phyloP scores from a whole-genome alignment of 768 basidiomycete genomes.

The Mycena indigotica region DNA sequence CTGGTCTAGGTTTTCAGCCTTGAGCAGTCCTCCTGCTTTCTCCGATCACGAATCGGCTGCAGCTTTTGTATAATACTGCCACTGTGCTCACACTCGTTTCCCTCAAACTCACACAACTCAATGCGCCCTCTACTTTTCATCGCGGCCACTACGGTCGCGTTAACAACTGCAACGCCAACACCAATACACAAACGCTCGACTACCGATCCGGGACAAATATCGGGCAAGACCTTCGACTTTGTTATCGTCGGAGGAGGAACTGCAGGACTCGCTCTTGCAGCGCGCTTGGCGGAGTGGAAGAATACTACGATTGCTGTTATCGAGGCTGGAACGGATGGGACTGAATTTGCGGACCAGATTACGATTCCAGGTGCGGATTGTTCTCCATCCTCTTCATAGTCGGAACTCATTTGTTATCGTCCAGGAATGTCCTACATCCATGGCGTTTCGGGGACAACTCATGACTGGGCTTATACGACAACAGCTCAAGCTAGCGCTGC shows the following conservation, averaged over 20 bases:
- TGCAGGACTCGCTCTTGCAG: constrained; percentile 19
- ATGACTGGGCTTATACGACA: constrained; percentile 20
- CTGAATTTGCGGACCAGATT: constrained; percentile 15
- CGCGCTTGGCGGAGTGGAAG: constrained; percentile 15
- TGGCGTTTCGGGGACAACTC: constrained; percentile 7
- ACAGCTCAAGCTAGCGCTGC: constrained; percentile 16
- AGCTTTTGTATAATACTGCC: background rate
- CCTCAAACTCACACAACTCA: background rate
- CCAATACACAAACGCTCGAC: constrained; percentile 16
- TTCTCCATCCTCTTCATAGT: background rate
- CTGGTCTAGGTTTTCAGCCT: background rate
- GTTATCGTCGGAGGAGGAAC: constrained; percentile 21
- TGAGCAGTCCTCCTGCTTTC: background rate
- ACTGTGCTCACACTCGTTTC: background rate
- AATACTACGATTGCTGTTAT: constrained; percentile 23
- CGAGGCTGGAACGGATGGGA: constrained; percentile 20
- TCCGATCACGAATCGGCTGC: background rate
- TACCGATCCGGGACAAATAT: constrained; percentile 14
- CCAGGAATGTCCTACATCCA: constrained; percentile 23
- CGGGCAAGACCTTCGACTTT: constrained; percentile 22
- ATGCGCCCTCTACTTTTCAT: constrained; percentile 7
- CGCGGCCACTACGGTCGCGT: constrained; percentile 4
- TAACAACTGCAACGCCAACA: too few relatives aligned
- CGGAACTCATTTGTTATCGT: background rate
- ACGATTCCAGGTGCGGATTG: constrained; percentile 16